phyloP scores from a whole-genome alignment of 805 yeast genomes.

The Hanseniaspora mollemarum region DNA sequence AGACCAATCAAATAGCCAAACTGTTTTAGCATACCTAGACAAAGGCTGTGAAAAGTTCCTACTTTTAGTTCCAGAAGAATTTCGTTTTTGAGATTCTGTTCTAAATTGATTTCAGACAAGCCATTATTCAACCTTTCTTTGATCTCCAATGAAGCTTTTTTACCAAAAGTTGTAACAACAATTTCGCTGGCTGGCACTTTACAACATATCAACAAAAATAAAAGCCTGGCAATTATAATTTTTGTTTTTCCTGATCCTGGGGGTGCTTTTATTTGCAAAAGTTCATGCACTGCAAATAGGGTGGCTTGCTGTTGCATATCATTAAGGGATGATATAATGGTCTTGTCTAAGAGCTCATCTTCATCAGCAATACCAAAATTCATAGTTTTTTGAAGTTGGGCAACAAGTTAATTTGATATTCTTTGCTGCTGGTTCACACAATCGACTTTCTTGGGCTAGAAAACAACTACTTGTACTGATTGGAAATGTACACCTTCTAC shows the following conservation, averaged over 20 bases:
- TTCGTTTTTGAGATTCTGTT: constrained; percentile 23
- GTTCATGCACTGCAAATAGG: constrained; percentile 32
- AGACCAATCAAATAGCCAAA: constrained; percentile 45
- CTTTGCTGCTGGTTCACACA: too few species aligned
- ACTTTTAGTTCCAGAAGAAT: constrained; percentile 38
- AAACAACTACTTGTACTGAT: too few species aligned
- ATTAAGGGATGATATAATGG: constrained; percentile 25
- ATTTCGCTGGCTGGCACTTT: constrained; percentile 49
- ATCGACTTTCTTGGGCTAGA: too few species aligned
- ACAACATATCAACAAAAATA: constrained; percentile 45
- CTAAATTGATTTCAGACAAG: constrained; percentile 28
- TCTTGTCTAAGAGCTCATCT: not conserved
- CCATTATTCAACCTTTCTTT: constrained; percentile 42
- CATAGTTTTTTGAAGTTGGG: too few species aligned
- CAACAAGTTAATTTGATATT: too few species aligned
- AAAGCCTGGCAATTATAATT: constrained; percentile 69
- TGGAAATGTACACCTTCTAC: too few species aligned
- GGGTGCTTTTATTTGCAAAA: constrained; percentile 48
- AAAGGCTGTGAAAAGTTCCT: constrained; percentile 86
- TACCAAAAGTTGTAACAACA: constrained; percentile 84
- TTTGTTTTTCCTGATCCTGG: constrained; percentile 74
- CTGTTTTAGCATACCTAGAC: constrained; percentile 45
- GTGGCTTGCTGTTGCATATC: constrained; percentile 38
- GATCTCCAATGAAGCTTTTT: constrained; percentile 85
- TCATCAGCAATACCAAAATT: not conserved